Evolutionary conservation across 257 asterid species (phyloP).

Genomic region (Jacaranda copaia): DNA sequence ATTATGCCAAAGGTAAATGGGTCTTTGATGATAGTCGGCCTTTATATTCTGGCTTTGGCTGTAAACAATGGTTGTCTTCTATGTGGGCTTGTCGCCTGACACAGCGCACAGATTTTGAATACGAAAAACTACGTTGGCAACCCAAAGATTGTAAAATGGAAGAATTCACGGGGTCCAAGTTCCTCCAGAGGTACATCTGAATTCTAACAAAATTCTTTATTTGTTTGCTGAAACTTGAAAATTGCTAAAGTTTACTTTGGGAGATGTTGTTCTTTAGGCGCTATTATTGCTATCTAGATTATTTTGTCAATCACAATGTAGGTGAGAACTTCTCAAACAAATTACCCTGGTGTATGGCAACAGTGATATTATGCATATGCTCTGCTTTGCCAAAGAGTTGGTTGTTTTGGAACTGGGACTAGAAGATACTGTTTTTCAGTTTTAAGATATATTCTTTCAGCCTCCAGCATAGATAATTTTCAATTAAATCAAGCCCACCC

Average conservation of each 20-base stretch:
- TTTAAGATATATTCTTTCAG: neutral
- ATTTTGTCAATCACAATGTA: slow-evolving; percentile 2
- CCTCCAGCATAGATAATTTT: neutral
- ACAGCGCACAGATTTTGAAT: slow-evolving; percentile 85
- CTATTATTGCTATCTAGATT: slow-evolving; percentile 6
- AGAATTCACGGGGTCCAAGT: slow-evolving; percentile 71
- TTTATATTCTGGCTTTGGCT: slow-evolving; percentile 84
- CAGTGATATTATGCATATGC: slow-evolving; percentile 2
- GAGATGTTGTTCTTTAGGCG: slow-evolving; percentile 7
- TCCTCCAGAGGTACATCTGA: slow-evolving; percentile 65
- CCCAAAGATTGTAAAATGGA: slow-evolving; percentile 80
- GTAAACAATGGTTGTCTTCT: slow-evolving; percentile 89
- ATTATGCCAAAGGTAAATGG: slow-evolving; percentile 89
- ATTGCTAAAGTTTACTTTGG: neutral
- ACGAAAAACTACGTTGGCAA: slow-evolving; percentile 84
- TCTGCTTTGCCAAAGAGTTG: slow-evolving; percentile 2
- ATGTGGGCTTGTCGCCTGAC: slow-evolving; percentile 99
- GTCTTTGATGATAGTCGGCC: slow-evolving; percentile 67
- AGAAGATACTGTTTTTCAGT: neutral
- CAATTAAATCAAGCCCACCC: too few species aligned
- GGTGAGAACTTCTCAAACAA: neutral
- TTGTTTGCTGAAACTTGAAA: slow-evolving; percentile 29
- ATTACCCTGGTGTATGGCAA: neutral
- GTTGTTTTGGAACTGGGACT: slow-evolving; percentile 8
- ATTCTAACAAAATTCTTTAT: slow-evolving; percentile 29